Percentiles rank a stretch among this genome's conserved stretches.
Evolutionary conservation across 768 basidiomycete genomes (phyloP).

Genomic region (Suillus alpinus): DNA sequence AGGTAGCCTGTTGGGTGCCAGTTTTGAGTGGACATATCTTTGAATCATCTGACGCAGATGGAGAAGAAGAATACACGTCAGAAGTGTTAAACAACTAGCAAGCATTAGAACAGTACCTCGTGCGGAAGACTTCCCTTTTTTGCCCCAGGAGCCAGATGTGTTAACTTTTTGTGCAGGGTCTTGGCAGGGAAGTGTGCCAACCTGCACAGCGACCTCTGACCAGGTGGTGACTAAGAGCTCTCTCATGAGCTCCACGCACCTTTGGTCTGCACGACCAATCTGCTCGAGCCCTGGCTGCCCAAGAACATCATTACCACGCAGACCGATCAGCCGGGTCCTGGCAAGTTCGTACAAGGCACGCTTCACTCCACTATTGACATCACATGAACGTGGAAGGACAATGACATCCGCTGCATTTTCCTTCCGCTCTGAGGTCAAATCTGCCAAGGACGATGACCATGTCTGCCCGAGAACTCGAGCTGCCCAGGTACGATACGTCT

Average conservation of each 20-base stretch:
- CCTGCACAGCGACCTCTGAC: conserved; percentile 10
- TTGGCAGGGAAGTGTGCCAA: background rate
- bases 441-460: conserved; percentile 26
- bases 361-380: conserved; percentile 28
- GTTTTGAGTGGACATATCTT: background rate
- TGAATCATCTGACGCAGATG: background rate
- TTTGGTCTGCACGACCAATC: background rate
- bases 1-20: background rate
- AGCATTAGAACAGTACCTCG: no score
- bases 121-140: no score
- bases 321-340: background rate
- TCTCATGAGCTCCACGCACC: conserved; percentile 13
- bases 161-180: no score
- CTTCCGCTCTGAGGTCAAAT: conserved; percentile 8
- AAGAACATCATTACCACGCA: conserved; percentile 10
- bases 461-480: conserved; percentile 24
- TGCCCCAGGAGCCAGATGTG: no score
- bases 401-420: conserved; percentile 30
- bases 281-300: conserved; percentile 8
- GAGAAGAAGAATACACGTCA: no score
- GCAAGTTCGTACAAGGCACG: conserved; percentile 40
- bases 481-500: conserved; percentile 25
- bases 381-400: conserved; percentile 26
- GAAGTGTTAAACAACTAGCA: no score
- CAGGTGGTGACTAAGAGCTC: conserved; percentile 20